Evolutionary conservation across 306 rosid species (phyloP).

Genomic region (Leucaena leucocephala): DNA sequence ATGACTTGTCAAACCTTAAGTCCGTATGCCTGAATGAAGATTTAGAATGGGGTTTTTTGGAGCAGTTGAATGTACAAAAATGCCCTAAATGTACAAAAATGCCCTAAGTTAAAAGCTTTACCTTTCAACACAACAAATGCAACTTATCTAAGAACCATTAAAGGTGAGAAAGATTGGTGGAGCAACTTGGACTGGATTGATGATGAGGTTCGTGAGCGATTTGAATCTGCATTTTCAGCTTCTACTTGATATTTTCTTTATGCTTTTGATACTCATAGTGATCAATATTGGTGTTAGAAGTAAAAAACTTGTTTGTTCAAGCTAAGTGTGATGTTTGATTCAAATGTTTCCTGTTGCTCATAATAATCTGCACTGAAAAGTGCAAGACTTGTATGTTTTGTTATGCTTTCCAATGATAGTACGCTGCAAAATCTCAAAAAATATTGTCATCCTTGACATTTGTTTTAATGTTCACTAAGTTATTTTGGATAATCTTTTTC

Average conservation of each 20-base stretch:
- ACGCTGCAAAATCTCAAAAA: not conserved
- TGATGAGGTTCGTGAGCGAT: not conserved
- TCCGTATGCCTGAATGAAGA: not conserved
- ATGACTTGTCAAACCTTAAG: not conserved
- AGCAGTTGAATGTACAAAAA: conserved; percentile 15
- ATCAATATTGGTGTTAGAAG: not conserved
- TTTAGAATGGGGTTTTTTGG: not conserved
- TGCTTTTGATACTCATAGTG: not conserved
- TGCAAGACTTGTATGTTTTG: not conserved
- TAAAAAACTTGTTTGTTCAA: not conserved
- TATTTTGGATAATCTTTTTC: not conserved
- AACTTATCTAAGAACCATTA: conserved; percentile 26
- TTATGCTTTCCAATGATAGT: not conserved
- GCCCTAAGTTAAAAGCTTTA: conserved; percentile 34
- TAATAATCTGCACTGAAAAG: not conserved
- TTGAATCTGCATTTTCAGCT: conserved; percentile 16
- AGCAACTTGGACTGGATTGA: conserved; percentile 9
- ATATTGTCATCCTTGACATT: not conserved
- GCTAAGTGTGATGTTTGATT: not conserved
- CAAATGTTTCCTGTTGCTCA: not conserved
- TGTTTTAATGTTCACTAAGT: not conserved
- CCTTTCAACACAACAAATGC: conserved; percentile 8
- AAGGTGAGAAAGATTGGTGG: conserved; percentile 36
- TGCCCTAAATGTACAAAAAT: too few species aligned
- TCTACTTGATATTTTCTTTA: not conserved